Percentiles rank a stretch among this genome's conserved stretches.
These are phyloP conservation scores for Aureobasidium sp. DNA, from an alignment of 2,329 filamentous ascomycete species.

Conservation along the genomic window DNA sequence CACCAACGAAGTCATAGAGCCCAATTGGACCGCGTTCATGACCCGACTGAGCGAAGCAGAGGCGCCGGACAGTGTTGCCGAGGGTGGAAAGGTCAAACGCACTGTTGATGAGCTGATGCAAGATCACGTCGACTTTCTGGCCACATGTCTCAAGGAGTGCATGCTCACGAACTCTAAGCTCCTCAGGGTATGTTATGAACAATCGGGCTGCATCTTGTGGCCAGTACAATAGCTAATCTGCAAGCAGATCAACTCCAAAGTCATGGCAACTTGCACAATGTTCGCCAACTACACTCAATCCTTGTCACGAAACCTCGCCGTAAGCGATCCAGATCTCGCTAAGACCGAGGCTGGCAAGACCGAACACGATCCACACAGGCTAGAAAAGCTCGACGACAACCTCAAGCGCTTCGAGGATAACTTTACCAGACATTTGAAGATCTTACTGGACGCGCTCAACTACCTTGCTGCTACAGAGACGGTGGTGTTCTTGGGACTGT, in stretches of 20 bases:
- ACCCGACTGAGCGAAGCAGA: conserved; percentile 61
- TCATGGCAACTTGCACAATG: conserved; percentile 92
- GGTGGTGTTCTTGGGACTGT: conserved; percentile 83
- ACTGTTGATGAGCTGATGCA: conserved; percentile 99
- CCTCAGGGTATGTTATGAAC: conserved; percentile 58
- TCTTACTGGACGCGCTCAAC: conserved; percentile 88
- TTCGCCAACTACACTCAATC: conserved; percentile 87
- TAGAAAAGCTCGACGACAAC: conserved; percentile 77
- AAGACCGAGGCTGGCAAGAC: conserved; percentile 30
- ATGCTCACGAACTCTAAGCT: conserved; percentile 98
- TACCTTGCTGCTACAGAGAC: conserved; percentile 97
- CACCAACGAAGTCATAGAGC: conserved; percentile 93
- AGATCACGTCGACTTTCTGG: conserved; percentile 95
- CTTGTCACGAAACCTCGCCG: conserved; percentile 75
- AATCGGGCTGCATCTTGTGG: background rate
- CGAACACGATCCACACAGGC: conserved; percentile 46
- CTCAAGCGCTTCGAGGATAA: conserved; percentile 89
- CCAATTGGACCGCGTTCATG: conserved; percentile 94
- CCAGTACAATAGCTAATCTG: background rate
- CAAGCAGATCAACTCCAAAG: conserved; percentile 83
- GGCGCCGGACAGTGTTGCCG: conserved; percentile 36
- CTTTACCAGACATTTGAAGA: conserved; percentile 86
- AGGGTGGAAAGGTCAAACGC: conserved; percentile 49
- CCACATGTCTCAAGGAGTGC: conserved; percentile 96
- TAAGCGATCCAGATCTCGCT: conserved; percentile 71